A percentile compares a stretch with the other conserved stretches of the same genome.
Conservation (phyloP, 331 rosid genomes). For the Quercus phellos region DNA sequence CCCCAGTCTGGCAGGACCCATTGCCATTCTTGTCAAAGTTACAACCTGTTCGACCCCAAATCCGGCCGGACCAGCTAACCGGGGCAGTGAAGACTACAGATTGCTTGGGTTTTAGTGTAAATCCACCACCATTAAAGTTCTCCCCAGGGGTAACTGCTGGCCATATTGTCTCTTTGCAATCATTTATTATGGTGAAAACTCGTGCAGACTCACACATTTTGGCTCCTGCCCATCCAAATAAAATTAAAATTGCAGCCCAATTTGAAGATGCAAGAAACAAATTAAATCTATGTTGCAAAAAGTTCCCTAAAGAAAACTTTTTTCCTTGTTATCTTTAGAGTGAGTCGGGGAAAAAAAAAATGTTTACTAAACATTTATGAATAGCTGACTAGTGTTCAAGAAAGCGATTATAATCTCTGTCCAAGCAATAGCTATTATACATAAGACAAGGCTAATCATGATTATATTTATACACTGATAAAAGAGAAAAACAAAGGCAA, state of each 20-base stretch:
- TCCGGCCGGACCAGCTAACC: constrained; percentile 65
- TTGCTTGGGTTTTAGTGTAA: constrained; percentile 55
- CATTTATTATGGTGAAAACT: constrained; percentile 66
- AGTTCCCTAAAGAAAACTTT: not conserved
- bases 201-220: constrained; percentile 48
- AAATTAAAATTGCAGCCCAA: not conserved
- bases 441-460: not conserved
- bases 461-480: not conserved
- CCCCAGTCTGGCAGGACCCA: constrained; percentile 65
- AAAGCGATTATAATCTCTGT: too few relatives aligned
- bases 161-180: constrained; percentile 85
- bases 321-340: too few relatives aligned
- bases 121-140: constrained; percentile 70
- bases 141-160: constrained; percentile 72
- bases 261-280: not conserved
- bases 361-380: too few relatives aligned
- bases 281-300: not conserved
- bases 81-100: constrained; percentile 60
- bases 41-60: constrained; percentile 97
- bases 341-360: too few relatives aligned
- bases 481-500: not conserved
- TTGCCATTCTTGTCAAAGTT: constrained; percentile 51
- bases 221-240: constrained; percentile 36
- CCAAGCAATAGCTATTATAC: too few relatives aligned
- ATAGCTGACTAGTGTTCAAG: too few relatives aligned